Evolutionary conservation across 1,284 basidiomycete genomes (phyloP).

Genomic region (Xerocomus alliaceus): DNA sequence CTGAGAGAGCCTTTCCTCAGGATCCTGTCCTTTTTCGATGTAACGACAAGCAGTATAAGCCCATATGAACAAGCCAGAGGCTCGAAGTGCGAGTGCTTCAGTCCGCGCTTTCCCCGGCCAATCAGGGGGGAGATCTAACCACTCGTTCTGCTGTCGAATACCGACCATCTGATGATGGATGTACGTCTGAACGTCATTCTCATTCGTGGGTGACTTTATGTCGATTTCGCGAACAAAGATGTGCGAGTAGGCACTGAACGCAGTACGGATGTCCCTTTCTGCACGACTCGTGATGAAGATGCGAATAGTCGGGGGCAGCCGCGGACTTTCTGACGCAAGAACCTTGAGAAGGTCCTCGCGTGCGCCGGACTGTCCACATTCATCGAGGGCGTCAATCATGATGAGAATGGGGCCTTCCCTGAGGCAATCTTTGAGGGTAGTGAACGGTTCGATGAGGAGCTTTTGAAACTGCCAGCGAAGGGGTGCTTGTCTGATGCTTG

Average conservation of each 20-base stretch:
- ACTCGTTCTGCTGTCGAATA: constrained; percentile 31
- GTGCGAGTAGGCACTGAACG: constrained; percentile 19
- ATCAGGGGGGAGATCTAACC: constrained; percentile 28
- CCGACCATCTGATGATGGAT: constrained; percentile 38
- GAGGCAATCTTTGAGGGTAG: constrained; percentile 18
- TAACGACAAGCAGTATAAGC: constrained; percentile 43
- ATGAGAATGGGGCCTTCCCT: constrained; percentile 40
- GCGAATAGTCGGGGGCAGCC: constrained; percentile 36
- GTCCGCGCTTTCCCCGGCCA: constrained; percentile 40
- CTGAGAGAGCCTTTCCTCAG: constrained; percentile 37
- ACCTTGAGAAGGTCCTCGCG: constrained; percentile 39
- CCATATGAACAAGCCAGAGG: constrained; percentile 47
- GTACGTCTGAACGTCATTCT: constrained; percentile 37
- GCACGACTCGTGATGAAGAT: constrained; percentile 42
- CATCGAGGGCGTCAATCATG: constrained; percentile 44
- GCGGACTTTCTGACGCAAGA: constrained; percentile 27
- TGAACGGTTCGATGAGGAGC: constrained; percentile 38
- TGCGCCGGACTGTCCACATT: constrained; percentile 30
- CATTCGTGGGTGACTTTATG: constrained; percentile 36
- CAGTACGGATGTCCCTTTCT: constrained; percentile 36
- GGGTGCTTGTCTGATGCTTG: constrained; percentile 40
- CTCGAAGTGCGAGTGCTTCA: constrained; percentile 25
- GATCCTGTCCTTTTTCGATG: constrained; percentile 41
- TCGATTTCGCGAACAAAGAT: constrained; percentile 31
- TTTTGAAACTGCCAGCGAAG: constrained; percentile 42